Base-by-base conservation (phyloP, 129 eudicot species). In the Silybum marianum region DNA sequence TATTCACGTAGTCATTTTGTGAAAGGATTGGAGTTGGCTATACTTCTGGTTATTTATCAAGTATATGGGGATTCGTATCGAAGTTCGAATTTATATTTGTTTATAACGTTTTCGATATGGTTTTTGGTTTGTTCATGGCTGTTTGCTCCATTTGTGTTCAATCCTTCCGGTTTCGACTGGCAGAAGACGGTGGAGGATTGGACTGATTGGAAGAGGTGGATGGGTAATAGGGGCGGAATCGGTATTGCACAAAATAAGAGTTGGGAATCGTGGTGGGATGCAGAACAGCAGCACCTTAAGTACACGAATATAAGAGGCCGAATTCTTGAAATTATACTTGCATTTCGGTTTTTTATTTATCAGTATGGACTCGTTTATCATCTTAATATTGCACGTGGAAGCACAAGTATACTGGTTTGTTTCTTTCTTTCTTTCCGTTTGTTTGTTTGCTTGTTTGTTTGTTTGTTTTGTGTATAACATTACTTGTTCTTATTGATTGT, bases 181-280 rank as follows among this genome's bases (percentile, higher is more conserved):
- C 97, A 90, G 82, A 92, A 95, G 77, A 92, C 96, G 0, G 97
- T 95, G 63, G 98, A 95, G 70, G 98, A 95, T 78, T 95, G 97
- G 97, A 82, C 97, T 7, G 96, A 92, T 72, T 95, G 99, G 99
- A 92, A 90, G 78, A 85, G 94, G 87, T 95, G 98, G 98, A 92
- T 95, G 93, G 96, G 97, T 25, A 92, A 95, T 54, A 87, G 97
- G 9, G 97, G 98, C 21, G 98, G 98, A 10, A 90, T 92, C 26
- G 97, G 96, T 28, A 90, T 92, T 62, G 80, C 92, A 19, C 89
- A 82, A 11, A 89, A 92, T 78, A 92, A 89, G 86, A 95, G 99
- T 84, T 95, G 99, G 99, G 99, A 95, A 85, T 89, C 99, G 0
- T 95, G 99, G 99, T 92, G 98, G 98, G 91, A 92, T 80, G 89